Evolutionary conservation across 805 yeast species (phyloP), one percentile per base, ranked within the genome.

Genomic region (Candida manassasensis): DNA sequence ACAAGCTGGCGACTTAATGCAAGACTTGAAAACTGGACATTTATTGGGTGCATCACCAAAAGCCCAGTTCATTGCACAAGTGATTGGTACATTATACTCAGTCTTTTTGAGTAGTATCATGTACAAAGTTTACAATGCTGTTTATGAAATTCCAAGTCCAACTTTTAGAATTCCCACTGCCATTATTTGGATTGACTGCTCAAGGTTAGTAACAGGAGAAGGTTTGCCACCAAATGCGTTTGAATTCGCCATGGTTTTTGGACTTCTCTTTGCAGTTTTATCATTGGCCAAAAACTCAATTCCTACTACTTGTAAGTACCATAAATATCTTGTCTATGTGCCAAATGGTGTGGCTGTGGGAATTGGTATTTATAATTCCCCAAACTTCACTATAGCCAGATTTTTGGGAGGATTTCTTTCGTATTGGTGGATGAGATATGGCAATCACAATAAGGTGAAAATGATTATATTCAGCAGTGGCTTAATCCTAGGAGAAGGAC

Each of bases 341-440:
- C 98, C 98, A 1, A 81, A 87, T 15, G 98, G 98, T 9, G 94
- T 93, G 18, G 97, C 98, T 2, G 96, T 89, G 12, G 98, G 98
- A 1, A 84, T 90, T 34, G 97, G 98, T 12, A 87, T 90, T 42
- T 93, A 90, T 58, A 93, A 93, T 55, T 73, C 89, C 0, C 97
- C 98, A 3, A 81, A 87, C 32, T 93, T 90, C 61, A 93, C 97
- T 0, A 66, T 90, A 30, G 97, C 97, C 1, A 69, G 98, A 48
- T 90, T 93, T 53, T 42, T 87, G 15, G 98, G 98, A 7, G 98
- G 98, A 2, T 47, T 84, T 3, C 50, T 78, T 21, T 75, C 88
- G 1, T 73, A 73, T 50, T 42, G 62, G 44, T 78, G 89, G 87
- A 43, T 77, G 39, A 38, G 45, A 6, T 44, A 48, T 12, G 63